phyloP scores from a whole-genome alignment of 176 grass and related monocot species.

The Carex kokanica region DNA sequence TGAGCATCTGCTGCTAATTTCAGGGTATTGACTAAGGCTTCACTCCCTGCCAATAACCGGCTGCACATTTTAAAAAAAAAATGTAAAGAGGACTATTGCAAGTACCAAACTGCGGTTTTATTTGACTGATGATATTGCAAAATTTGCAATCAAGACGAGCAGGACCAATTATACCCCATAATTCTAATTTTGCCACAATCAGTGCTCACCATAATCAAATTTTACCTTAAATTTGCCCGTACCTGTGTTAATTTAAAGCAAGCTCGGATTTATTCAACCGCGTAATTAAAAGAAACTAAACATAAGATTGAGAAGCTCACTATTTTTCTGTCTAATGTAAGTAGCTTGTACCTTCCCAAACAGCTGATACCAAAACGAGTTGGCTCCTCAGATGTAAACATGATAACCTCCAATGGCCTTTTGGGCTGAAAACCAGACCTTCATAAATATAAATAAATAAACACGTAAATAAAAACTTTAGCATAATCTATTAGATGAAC shows the following conservation, averaged over 20 bases:
- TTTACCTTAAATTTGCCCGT: not conserved
- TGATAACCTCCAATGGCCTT: conserved; percentile 88
- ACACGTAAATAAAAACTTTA: conserved; percentile 12
- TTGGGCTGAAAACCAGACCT: conserved; percentile 73
- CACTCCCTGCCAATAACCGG: conserved; percentile 70
- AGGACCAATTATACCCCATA: not conserved
- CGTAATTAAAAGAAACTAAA: not conserved
- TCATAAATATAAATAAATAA: conserved; percentile 21
- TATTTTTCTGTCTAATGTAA: not conserved
- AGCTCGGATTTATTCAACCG: not conserved
- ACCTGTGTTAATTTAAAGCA: not conserved
- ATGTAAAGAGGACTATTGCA: not conserved
- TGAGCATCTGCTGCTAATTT: conserved; percentile 62
- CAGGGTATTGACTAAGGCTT: conserved; percentile 60
- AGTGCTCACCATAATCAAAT: not conserved
- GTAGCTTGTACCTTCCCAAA: conserved; percentile 66
- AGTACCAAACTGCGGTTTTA: not conserved
- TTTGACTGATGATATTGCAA: not conserved
- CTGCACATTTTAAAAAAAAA: conserved; percentile 53
- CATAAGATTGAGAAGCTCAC: not conserved
- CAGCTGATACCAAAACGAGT: conserved; percentile 96
- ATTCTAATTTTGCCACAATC: not conserved
- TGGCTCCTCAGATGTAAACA: conserved; percentile 98
- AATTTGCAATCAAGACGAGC: not conserved
- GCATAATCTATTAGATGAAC: not conserved